phyloP scores from a whole-genome alignment of 2,329 filamentous ascomycete genomes.

The Drechslerella stenobrocha region DNA sequence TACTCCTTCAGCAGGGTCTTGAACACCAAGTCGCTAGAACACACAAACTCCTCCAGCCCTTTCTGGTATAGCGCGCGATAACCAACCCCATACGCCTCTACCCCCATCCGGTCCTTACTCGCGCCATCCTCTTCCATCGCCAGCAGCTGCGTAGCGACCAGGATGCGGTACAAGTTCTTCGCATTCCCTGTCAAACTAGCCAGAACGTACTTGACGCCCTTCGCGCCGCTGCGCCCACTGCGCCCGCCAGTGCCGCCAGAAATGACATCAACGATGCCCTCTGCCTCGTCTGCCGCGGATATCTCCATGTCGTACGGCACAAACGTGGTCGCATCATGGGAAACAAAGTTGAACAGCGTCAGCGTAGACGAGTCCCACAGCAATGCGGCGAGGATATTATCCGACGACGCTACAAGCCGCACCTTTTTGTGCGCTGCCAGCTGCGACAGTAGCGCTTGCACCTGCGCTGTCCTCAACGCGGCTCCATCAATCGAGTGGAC shows the following conservation, averaged over 20 bases:
- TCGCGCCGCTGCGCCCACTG: constrained; percentile 64
- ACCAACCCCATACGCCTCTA: constrained; percentile 69
- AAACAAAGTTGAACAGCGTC: constrained; percentile 79
- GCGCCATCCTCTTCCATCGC: constrained; percentile 66
- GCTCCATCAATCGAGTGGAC: constrained; percentile 85
- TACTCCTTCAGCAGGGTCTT: constrained; percentile 89
- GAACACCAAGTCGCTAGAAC: constrained; percentile 94
- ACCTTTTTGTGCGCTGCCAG: constrained; percentile 74
- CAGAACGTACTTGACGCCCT: constrained; percentile 88
- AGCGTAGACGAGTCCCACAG: constrained; percentile 88
- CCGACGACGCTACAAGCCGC: constrained; percentile 75
- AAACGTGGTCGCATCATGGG: constrained; percentile 94
- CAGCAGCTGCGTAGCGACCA: constrained; percentile 81
- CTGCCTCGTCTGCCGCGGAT: constrained; percentile 71
- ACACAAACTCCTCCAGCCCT: constrained; percentile 94
- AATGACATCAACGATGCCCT: constrained; percentile 65
- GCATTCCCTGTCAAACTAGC: constrained; percentile 91
- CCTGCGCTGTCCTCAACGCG: constrained; percentile 70
- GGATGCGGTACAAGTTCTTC: constrained; percentile 77
- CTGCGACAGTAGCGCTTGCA: constrained; percentile 73
- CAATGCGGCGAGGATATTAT: constrained; percentile 82
- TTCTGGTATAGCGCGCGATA: constrained; percentile 92
- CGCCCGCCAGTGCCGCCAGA: constrained; percentile 58
- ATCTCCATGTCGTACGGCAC: constrained; percentile 71
- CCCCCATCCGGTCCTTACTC: constrained; percentile 60